phyloP scores from a whole-genome alignment of 352 stramenopile genomes.

The Aphanomyces cochlioides region DNA sequence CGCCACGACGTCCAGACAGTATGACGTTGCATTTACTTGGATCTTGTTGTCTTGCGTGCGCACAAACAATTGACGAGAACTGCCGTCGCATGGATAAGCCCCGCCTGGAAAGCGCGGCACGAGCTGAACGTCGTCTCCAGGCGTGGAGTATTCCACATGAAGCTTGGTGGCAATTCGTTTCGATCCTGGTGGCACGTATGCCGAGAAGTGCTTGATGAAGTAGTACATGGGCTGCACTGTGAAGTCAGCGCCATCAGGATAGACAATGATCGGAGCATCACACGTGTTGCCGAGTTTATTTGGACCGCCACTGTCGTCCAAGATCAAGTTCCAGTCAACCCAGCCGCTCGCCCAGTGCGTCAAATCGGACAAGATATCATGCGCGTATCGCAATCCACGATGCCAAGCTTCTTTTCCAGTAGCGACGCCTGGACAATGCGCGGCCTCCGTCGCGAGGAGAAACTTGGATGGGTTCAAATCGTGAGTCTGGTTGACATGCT shows the following conservation, averaged over 20 bases:
- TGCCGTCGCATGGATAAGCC: constrained; percentile 60
- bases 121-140: constrained; percentile 54
- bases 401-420: constrained; percentile 63
- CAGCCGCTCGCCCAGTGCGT: constrained; percentile 85
- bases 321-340: constrained; percentile 92
- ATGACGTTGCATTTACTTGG: constrained; percentile 51
- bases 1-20: constrained; percentile 51
- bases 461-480: constrained; percentile 55
- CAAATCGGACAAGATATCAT: constrained; percentile 88
- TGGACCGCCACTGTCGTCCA: constrained; percentile 81
- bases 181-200: constrained; percentile 74
- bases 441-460: constrained; percentile 58
- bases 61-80: constrained; percentile 53
- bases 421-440: constrained; percentile 45
- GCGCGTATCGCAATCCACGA: constrained; percentile 77
- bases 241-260: constrained; percentile 59
- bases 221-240: constrained; percentile 89
- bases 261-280: constrained; percentile 68
- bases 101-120: constrained; percentile 55
- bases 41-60: constrained; percentile 66
- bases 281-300: constrained; percentile 85
- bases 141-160: constrained; percentile 35
- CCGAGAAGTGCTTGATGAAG: constrained; percentile 88
- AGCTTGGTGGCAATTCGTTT: constrained; percentile 55
- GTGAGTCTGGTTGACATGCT: constrained; percentile 70